Percentiles rank a stretch among this genome's conserved stretches.
Conservation (phyloP, 129 eudicot genomes). For the Helichrysum umbraculigerum region DNA sequence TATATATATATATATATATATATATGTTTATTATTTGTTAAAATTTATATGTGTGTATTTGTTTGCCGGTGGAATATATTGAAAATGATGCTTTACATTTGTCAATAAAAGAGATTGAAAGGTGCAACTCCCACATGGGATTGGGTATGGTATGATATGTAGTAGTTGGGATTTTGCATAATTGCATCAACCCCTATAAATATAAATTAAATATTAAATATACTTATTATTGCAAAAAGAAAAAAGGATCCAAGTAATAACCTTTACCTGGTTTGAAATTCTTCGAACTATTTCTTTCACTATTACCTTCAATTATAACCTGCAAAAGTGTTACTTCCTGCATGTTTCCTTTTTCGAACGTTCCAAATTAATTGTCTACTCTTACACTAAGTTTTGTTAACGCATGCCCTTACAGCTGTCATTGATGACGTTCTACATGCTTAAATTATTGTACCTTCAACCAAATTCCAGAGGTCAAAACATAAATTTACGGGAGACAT, state of each 20-base stretch:
- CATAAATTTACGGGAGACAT: too few relatives aligned
- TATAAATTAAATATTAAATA: not conserved
- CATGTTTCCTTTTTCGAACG: too few relatives aligned
- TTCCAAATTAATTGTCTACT: too few relatives aligned
- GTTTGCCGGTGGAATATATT: constrained; percentile 7
- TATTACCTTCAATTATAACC: constrained; percentile 20
- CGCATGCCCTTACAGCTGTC: too few relatives aligned
- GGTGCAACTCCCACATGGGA: constrained; percentile 12
- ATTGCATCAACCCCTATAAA: not conserved
- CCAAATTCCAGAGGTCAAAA: too few relatives aligned
- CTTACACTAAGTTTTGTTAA: too few relatives aligned
- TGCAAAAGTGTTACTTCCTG: not conserved
- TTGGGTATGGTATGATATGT: not conserved
- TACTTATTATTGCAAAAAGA: constrained; percentile 6
- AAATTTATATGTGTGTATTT: not conserved
- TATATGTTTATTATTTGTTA: not conserved
- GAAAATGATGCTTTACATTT: constrained; percentile 7
- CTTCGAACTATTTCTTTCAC: not conserved
- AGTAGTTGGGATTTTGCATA: constrained; percentile 31
- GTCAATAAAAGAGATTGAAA: constrained; percentile 4
- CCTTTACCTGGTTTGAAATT: not conserved
- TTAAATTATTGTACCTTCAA: too few relatives aligned
- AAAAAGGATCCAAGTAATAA: constrained; percentile 1
- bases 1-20: not conserved
- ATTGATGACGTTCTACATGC: too few relatives aligned